Evolutionary conservation across 345 rosid species (phyloP).

Genomic region (Atalantia buxifolia): DNA sequence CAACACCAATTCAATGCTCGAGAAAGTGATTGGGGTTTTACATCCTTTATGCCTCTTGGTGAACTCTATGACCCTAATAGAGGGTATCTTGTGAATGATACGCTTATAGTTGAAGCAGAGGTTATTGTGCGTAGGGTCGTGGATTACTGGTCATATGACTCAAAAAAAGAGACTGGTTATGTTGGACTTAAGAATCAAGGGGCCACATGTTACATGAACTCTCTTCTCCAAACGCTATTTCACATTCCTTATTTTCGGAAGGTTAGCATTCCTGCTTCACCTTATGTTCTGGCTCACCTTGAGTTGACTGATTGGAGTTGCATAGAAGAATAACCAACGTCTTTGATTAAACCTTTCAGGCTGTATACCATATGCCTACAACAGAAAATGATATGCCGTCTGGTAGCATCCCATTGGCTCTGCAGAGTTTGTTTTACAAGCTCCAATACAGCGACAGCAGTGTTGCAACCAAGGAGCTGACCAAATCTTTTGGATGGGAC

Average conservation of each 20-base stretch:
- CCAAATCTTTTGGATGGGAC: slow-evolving; percentile 98
- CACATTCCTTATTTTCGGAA: slow-evolving; percentile 96
- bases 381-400: slow-evolving; percentile 90
- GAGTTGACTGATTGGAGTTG: slow-evolving; percentile 6
- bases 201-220: slow-evolving; percentile 99
- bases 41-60: slow-evolving; percentile 87
- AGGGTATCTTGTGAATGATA: slow-evolving; percentile 81
- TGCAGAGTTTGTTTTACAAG: slow-evolving; percentile 96
- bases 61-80: slow-evolving; percentile 87
- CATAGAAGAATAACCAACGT: slow-evolving; percentile 11
- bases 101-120: slow-evolving; percentile 83
- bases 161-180: slow-evolving; percentile 93
- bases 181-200: slow-evolving; percentile 99
- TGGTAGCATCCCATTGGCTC: slow-evolving; percentile 92
- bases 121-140: slow-evolving; percentile 72
- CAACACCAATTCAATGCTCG: slow-evolving; percentile 91
- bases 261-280: slow-evolving; percentile 37
- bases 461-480: slow-evolving; percentile 93
- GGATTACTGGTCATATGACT: slow-evolving; percentile 89
- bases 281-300: background rate
- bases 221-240: slow-evolving; percentile 86
- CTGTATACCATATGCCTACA: slow-evolving; percentile 99
- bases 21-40: slow-evolving; percentile 97
- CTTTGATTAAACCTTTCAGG: slow-evolving; percentile 41
- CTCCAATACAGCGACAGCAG: slow-evolving; percentile 91